Evolutionary conservation across 768 basidiomycete genomes (phyloP), one percentile per base, ranked within the genome.

Genomic region (Termitomyces sp.): DNA sequence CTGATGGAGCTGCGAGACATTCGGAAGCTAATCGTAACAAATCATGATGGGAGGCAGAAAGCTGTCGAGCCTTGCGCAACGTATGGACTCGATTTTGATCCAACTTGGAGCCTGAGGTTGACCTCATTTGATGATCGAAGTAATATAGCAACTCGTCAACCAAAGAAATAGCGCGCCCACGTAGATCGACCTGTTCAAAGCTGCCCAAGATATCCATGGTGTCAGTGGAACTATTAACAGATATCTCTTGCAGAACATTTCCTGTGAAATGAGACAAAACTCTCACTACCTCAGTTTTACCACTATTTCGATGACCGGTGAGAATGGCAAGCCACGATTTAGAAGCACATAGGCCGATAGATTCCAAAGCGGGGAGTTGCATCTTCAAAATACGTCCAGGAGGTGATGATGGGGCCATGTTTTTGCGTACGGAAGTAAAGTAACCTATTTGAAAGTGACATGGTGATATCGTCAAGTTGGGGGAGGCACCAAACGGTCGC

Each of bases 161-260:
- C 10, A 80, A 56, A 18, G 66, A 65, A 10, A 72, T 54, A 31
- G 75, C 59, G 18, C 77, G 78, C 36, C 75, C 73, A n/a, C 70
- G 72, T 37, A 68, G 54, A 68, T 94, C 90, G 28, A 88, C 84
- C 72, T 98, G 96, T 72, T 99, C 97, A 66, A 98, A 98, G 69
- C 91, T 89, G 34, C 97, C 97, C 45, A 99, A 74, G 34, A 99
- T 86, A 71, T 99, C 97, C 70, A 87, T 86, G 1, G 94, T 91
- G 69, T 99, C 97, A 2, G 92, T 94, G 7, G 91, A 87, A 57
- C 81, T 87, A 69, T 90, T 95, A 66, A 98, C 76, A 18, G 84
- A 77, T 48, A 97, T 80, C 69, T 93, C 91, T 22, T 77, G 77
- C 1, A 98, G 78, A 24, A 69, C 46, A 51, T 83, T 80, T 26